Conservation (phyloP, 2,329 filamentous ascomycete genomes). For the Xylariaceae sp. region DNA sequence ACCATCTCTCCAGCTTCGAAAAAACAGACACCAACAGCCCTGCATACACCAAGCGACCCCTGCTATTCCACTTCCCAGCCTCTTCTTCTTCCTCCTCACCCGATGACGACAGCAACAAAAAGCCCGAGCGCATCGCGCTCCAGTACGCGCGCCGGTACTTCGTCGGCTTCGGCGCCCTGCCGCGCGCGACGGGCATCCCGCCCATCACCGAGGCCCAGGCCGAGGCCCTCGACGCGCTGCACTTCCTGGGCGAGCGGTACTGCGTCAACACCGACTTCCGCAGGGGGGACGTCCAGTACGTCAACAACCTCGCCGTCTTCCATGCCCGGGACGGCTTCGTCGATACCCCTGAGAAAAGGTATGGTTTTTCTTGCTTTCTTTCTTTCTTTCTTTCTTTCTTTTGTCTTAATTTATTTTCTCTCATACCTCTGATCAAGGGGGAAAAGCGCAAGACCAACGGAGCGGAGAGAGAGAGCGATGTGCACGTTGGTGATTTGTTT, state of each 20-base stretch:
- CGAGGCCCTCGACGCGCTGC: conserved; percentile 47
- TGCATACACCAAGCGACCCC: conserved; percentile 44
- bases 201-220: conserved; percentile 49
- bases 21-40: conserved; percentile 40
- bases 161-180: conserved; percentile 51
- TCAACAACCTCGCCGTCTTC: conserved; percentile 50
- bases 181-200: conserved; percentile 49
- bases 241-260: conserved; percentile 44
- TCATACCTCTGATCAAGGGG: background rate
- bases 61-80: conserved; percentile 51
- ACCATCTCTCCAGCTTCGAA: conserved; percentile 40
- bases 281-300: conserved; percentile 49
- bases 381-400: background rate
- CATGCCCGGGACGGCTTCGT: conserved; percentile 47
- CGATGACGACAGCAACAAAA: conserved; percentile 32
- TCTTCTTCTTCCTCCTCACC: no score
- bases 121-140: conserved; percentile 50
- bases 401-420: background rate
- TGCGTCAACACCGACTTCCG: conserved; percentile 41
- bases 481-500: no score
- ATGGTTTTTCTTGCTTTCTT: conserved; percentile 21
- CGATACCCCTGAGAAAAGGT: conserved; percentile 40
- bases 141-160: conserved; percentile 57
- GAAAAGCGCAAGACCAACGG: no score
- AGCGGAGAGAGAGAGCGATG: no score